These are phyloP conservation scores for Wickerhamomyces chambardii DNA, from an alignment of 805 yeast genomes.

Conservation along the genomic window DNA sequence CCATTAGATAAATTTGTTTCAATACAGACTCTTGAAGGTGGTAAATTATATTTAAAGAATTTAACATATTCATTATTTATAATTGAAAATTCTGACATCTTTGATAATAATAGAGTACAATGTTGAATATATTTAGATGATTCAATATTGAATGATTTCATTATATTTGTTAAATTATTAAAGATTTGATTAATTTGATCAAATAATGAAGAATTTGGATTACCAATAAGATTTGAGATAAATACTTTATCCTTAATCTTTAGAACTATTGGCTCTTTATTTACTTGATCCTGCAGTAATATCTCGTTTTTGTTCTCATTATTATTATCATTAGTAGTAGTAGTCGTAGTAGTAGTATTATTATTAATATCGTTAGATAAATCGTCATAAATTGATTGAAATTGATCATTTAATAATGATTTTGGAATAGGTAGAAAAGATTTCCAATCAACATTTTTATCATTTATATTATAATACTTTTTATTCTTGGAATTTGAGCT, in stretches of 20 bases:
- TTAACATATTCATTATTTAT: constrained; percentile 55
- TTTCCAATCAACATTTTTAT: constrained; percentile 12
- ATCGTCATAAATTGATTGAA: constrained; percentile 23
- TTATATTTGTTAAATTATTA: constrained; percentile 24
- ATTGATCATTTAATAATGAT: constrained; percentile 28
- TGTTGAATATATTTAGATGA: constrained; percentile 41
- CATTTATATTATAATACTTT: constrained; percentile 12
- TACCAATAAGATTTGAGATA: constrained; percentile 32
- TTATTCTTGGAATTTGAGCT: no score
- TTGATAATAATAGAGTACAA: constrained; percentile 48
- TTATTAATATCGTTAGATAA: no score
- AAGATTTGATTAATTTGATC: constrained; percentile 45
- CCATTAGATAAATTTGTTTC: constrained; percentile 41
- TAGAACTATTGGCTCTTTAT: constrained; percentile 5
- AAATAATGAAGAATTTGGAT: constrained; percentile 16
- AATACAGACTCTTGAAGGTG: constrained; percentile 88
- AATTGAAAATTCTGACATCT: constrained; percentile 54
- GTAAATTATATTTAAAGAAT: constrained; percentile 51
- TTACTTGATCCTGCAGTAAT: background rate
- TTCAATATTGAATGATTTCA: constrained; percentile 22
- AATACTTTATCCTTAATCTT: constrained; percentile 23
- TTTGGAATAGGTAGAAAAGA: constrained; percentile 7
- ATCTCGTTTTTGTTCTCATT: background rate
- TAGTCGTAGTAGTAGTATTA: no score
- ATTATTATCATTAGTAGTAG: background rate